Evolutionary conservation across 257 asterid species (phyloP).

Genomic region (Henckelia pumila): DNA sequence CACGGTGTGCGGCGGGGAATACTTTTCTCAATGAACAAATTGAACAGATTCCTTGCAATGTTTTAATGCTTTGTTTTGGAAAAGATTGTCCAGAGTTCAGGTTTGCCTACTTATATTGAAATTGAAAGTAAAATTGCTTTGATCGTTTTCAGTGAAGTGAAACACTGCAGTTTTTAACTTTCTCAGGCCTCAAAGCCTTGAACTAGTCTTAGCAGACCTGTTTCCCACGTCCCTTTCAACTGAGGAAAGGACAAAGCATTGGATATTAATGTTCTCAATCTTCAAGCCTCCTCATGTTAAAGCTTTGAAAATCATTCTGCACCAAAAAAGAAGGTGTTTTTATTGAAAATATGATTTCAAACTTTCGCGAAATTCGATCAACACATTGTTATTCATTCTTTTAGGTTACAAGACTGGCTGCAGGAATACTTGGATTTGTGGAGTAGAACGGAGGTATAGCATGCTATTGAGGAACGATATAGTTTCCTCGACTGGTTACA

Average conservation of each 20-base stretch:
- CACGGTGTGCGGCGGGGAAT: slow-evolving; percentile 41
- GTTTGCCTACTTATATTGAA: slow-evolving; percentile 35
- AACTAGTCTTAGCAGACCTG: slow-evolving; percentile 67
- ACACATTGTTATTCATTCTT: slow-evolving; percentile 17
- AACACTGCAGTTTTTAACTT: slow-evolving; percentile 17
- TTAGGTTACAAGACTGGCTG: slow-evolving; percentile 65
- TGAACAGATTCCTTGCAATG: slow-evolving; percentile 79
- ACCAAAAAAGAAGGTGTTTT: slow-evolving; percentile 71
- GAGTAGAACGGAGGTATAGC: slow-evolving; percentile 48
- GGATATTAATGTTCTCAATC: slow-evolving; percentile 66
- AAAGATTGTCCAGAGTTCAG: slow-evolving; percentile 84
- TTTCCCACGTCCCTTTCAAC: slow-evolving; percentile 72
- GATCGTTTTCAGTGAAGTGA: slow-evolving; percentile 12
- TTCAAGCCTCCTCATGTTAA: slow-evolving; percentile 66
- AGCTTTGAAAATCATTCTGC: slow-evolving; percentile 61
- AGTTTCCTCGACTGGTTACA: no score
- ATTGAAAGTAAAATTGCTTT: slow-evolving; percentile 9
- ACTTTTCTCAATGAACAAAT: slow-evolving; percentile 42
- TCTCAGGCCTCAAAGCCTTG: slow-evolving; percentile 80
- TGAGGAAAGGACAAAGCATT: slow-evolving; percentile 64
- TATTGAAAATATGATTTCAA: no score
- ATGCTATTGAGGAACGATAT: slow-evolving; percentile 6
- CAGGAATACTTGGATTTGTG: slow-evolving; percentile 53
- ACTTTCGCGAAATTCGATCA: slow-evolving; percentile 14
- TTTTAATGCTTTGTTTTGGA: slow-evolving; percentile 79